Base-by-base conservation (phyloP, 148 eudicot species). In the Pharnaceum exiguum region DNA sequence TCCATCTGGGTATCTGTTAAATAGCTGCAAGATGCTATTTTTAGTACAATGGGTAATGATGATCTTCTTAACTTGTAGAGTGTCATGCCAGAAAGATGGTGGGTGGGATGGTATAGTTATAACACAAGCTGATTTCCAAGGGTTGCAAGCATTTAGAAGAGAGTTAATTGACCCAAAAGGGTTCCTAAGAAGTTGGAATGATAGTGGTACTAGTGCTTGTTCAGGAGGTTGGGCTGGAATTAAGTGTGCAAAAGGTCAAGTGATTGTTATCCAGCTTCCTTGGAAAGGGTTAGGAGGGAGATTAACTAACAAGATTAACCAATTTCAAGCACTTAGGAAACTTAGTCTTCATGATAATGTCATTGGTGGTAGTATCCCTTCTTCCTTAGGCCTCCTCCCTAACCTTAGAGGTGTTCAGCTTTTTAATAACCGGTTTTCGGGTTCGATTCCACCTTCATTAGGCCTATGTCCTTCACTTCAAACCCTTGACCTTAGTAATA, bases 211-310 rank as follows among this genome's bases (percentile, higher is more conserved):
- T 12, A 83, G 83, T 4, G 94, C 90, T 8, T 85, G 94, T 58
- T 85, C 90, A 0, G 94, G 90, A 35, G 79, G 85, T 3, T 89
- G 96, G 96, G 47, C 26, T 10, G 96, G 96, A 0, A 85, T 89
- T 40, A 89, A 85, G 65, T 89, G 96, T 73, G 93, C 96, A 5
- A 62, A 89, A 60, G 96, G 96, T 10, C 89, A 85, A 71, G 96
- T 89, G 0, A 89, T 85, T 50, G 93, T 85, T 2, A 80, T 89
- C 49, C 93, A 89, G 64, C 89, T 89, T 33, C 96, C 96, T 5
- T 82, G 93, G 93, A 85, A 77, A 54, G 71, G 74, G 1, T 65
- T 89, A 43, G 76, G 82, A 10, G 96, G 96, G 2, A 67, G 68
- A 51, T 60, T 89, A 49, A 78, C 85, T 3, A 75, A 79, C 9